Evolutionary conservation across 371 early-diverging fungal genomes (phyloP).

Genomic region (Rhizopus arrhizus): DNA sequence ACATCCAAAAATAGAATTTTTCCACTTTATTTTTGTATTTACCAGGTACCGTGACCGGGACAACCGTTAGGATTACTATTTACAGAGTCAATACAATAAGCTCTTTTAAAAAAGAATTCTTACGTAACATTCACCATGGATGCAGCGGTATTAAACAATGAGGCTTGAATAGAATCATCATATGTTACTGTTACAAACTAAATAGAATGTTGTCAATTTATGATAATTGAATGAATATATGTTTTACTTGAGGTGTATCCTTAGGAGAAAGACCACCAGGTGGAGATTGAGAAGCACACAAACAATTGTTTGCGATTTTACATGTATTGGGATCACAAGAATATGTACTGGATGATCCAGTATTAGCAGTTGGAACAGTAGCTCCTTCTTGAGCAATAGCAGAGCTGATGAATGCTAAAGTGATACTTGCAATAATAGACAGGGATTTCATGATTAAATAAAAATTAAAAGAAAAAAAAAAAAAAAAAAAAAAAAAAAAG

Average conservation of each 20-base stretch:
- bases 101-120: conserved; percentile 7
- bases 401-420: background rate
- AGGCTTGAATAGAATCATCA: conserved; percentile 68
- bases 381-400: conserved; percentile 14
- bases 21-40: conserved; percentile 10
- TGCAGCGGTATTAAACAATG: conserved; percentile 32
- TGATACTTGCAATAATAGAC: background rate
- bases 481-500: conserved; percentile 7
- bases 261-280: conserved; percentile 58
- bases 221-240: background rate
- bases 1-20: conserved; percentile 10
- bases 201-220: background rate
- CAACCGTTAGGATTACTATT: conserved; percentile 66
- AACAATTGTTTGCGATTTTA: conserved; percentile 59
- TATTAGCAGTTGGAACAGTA: conserved; percentile 15
- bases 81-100: background rate
- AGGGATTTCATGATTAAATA: conserved; percentile 1
- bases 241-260: conserved; percentile 59
- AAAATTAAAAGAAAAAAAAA: background rate
- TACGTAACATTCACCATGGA: conserved; percentile 48
- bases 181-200: conserved; percentile 70
- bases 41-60: conserved; percentile 52
- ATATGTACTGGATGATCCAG: conserved; percentile 29
- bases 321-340: conserved; percentile 64
- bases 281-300: conserved; percentile 63